These are phyloP conservation scores for Ogataea glucozyma DNA, from an alignment of 805 yeast genomes.

Conservation along the genomic window DNA sequence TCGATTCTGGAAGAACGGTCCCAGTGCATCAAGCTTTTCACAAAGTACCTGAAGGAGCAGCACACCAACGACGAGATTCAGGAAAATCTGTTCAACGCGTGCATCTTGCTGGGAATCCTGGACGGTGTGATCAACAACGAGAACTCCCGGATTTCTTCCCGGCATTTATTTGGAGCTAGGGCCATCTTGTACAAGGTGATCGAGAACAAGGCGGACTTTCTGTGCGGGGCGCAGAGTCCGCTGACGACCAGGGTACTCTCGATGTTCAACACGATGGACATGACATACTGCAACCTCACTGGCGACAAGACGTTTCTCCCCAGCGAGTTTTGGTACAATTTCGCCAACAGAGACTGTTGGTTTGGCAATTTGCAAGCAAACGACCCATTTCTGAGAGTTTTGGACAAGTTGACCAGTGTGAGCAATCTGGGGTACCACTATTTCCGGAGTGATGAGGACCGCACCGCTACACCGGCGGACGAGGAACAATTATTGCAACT, in stretches of 20 bases:
- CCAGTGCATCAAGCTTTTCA: constrained; percentile 18
- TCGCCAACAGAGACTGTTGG: constrained; percentile 30
- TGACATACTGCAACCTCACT: constrained; percentile 26
- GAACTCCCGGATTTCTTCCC: constrained; percentile 13
- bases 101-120: constrained; percentile 27
- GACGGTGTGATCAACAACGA: constrained; percentile 31
- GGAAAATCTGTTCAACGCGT: constrained; percentile 23
- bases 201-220: constrained; percentile 12
- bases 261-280: constrained; percentile 31
- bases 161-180: constrained; percentile 30
- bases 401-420: constrained; percentile 24
- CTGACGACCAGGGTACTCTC: constrained; percentile 28
- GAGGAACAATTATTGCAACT: background rate
- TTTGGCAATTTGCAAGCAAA: constrained; percentile 27
- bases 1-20: constrained; percentile 16
- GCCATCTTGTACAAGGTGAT: constrained; percentile 24
- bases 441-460: background rate
- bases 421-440: constrained; percentile 14
- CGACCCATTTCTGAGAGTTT: constrained; percentile 36
- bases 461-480: background rate
- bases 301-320: constrained; percentile 25
- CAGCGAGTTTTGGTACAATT: constrained; percentile 22
- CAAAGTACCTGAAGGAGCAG: constrained; percentile 13
- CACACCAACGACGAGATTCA: background rate
- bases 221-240: constrained; percentile 10